These are phyloP conservation scores for Dioscorea dumetorum DNA, from an alignment of 106 monocot genomes.

Conservation along the genomic window DNA sequence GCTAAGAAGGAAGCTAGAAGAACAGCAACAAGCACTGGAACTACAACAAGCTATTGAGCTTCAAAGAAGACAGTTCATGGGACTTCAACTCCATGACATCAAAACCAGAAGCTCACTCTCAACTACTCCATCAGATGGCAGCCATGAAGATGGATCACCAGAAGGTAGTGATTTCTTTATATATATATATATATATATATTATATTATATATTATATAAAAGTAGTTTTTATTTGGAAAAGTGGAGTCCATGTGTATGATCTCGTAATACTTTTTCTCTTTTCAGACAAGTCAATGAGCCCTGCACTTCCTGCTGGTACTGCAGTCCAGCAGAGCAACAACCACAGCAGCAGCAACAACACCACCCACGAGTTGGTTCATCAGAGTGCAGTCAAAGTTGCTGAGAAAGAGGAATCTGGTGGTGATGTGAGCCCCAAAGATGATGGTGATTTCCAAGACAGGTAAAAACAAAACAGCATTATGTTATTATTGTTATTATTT, in stretches of 20 bases:
- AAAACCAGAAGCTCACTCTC: conserved; percentile 18
- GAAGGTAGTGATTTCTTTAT: conserved; percentile 21
- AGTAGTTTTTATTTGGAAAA: neutral
- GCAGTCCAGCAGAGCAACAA: conserved; percentile 1
- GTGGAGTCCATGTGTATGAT: neutral
- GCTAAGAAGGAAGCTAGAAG: conserved; percentile 71
- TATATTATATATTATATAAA: too few relatives aligned
- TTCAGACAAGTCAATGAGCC: conserved; percentile 11
- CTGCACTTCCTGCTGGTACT: neutral
- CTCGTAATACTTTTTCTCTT: neutral
- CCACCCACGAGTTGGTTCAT: neutral
- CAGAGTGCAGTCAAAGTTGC: conserved; percentile 36
- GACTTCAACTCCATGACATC: conserved; percentile 60
- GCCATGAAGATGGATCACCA: conserved; percentile 4
- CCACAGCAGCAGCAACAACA: neutral
- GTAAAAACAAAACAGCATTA: conserved; percentile 20
- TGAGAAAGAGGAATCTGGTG: conserved; percentile 53
- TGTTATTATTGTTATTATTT: neutral
- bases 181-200: too few relatives aligned
- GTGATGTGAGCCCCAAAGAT: conserved; percentile 35
- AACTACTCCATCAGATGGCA: neutral
- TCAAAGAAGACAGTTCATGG: conserved; percentile 62
- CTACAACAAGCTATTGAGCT: conserved; percentile 82
- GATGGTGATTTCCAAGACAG: conserved; percentile 68
- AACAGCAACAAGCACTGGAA: conserved; percentile 67